Evolutionary conservation across 2,329 filamentous ascomycete genomes (phyloP).

Genomic region (Exophiala lecanii-corni): DNA sequence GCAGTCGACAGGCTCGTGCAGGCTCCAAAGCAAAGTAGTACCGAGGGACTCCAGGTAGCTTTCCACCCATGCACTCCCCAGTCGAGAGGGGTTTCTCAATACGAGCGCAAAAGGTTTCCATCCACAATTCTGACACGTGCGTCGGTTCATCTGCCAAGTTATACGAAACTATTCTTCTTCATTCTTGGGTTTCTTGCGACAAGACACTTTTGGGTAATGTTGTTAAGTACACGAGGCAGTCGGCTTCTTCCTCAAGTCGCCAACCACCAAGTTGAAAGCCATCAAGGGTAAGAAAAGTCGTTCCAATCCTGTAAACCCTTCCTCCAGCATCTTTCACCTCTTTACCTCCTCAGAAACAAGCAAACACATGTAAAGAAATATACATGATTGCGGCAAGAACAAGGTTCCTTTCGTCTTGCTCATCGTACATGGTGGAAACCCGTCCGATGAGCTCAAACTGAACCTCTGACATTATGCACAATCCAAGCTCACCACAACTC

Average conservation of each 20-base stretch:
- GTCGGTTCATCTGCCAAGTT: too few relatives aligned
- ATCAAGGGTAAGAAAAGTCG: slow-evolving; percentile 2
- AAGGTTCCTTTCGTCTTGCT: slow-evolving; percentile 2
- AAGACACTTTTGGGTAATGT: slow-evolving; percentile 1
- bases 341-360: slow-evolving; percentile 11
- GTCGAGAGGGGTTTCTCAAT: too few relatives aligned
- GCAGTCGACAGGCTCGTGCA: too few relatives aligned
- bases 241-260: not conserved
- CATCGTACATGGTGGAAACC: not conserved
- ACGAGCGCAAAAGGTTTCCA: too few relatives aligned
- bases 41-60: too few relatives aligned
- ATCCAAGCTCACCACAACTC: slow-evolving; percentile 18
- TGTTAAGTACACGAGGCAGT: slow-evolving; percentile 1
- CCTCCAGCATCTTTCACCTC: slow-evolving; percentile 3
- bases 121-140: too few relatives aligned
- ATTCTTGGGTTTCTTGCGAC: not conserved
- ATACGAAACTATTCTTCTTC: too few relatives aligned
- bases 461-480: slow-evolving; percentile 22
- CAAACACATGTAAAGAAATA: slow-evolving; percentile 18
- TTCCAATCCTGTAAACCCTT: slow-evolving; percentile 4
- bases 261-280: not conserved
- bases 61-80: too few relatives aligned
- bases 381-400: slow-evolving; percentile 19
- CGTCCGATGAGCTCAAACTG: slow-evolving; percentile 8
- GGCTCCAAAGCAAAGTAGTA: too few relatives aligned